Evolutionary conservation across 176 grass and related monocot species (phyloP).

Genomic region (Alopecurus myosuroides): DNA sequence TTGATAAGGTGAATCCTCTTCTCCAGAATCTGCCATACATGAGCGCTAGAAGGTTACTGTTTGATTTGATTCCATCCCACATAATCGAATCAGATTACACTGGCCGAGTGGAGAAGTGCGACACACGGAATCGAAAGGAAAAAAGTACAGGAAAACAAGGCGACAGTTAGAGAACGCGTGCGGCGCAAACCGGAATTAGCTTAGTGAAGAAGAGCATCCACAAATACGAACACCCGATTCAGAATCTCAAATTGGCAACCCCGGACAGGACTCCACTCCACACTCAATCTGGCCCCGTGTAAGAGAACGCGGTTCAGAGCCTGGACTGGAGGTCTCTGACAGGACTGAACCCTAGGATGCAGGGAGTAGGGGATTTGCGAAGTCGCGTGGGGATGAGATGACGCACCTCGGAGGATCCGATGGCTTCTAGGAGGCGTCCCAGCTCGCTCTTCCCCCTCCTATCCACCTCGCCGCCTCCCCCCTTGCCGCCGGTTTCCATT

Average conservation of each 20-base stretch:
- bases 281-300: background rate
- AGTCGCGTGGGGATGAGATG: background rate
- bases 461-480: background rate
- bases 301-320: background rate
- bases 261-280: background rate
- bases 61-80: background rate
- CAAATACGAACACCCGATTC: background rate
- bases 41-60: background rate
- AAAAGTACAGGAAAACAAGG: background rate
- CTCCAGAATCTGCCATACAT: slow-evolving; percentile 48
- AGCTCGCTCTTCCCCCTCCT: background rate
- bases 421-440: background rate
- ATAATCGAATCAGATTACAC: background rate
- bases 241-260: background rate
- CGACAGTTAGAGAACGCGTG: no score
- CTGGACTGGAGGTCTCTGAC: background rate
- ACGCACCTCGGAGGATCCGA: background rate
- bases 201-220: background rate
- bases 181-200: background rate
- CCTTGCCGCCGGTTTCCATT: background rate
- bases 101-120: background rate
- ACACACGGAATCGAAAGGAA: background rate
- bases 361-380: background rate
- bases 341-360: slow-evolving; percentile 1
- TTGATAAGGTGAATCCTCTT: slow-evolving; percentile 50